phyloP scores from a whole-genome alignment of 2,329 filamentous ascomycete genomes.

The Fusarium sp. region DNA sequence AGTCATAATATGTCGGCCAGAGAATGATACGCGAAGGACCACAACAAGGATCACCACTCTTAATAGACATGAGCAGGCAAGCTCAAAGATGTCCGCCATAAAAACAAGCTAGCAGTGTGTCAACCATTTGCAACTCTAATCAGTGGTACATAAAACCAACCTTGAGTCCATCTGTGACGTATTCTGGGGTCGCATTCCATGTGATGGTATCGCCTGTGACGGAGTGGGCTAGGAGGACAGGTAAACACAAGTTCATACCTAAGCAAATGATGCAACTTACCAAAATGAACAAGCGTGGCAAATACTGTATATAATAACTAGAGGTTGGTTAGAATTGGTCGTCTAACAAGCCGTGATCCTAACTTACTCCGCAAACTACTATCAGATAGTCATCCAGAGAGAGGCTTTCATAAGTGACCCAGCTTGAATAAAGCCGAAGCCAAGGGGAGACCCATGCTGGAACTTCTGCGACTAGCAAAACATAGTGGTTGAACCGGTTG shows the following conservation, averaged over 20 bases:
- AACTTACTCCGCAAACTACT: constrained; percentile 52
- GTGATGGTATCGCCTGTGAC: constrained; percentile 2
- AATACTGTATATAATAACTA: constrained; percentile 47
- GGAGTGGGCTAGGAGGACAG: constrained; percentile 17
- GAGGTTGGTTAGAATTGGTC: constrained; percentile 3
- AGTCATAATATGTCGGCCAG: constrained; percentile 51
- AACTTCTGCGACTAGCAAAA: constrained; percentile 54
- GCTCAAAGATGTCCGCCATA: constrained; percentile 53
- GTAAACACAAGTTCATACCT: constrained; percentile 1
- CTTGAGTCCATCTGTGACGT: constrained; percentile 32
- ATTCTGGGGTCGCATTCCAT: constrained; percentile 14
- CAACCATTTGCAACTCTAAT: not conserved
- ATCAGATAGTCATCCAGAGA: constrained; percentile 59
- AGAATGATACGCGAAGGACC: constrained; percentile 56
- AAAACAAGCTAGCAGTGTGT: constrained; percentile 46
- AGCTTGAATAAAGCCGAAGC: constrained; percentile 56
- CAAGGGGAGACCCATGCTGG: constrained; percentile 53
- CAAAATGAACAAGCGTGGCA: constrained; percentile 27
- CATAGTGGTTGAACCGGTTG: constrained; percentile 51
- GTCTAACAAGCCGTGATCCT: too few species aligned
- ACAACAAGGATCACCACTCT: constrained; percentile 57
- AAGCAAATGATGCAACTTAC: constrained; percentile 1
- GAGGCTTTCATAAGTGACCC: constrained; percentile 49
- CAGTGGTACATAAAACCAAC: not conserved
- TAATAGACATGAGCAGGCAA: constrained; percentile 55